phyloP scores from a whole-genome alignment of 257 asterid species.

The Solanum arcanum region DNA sequence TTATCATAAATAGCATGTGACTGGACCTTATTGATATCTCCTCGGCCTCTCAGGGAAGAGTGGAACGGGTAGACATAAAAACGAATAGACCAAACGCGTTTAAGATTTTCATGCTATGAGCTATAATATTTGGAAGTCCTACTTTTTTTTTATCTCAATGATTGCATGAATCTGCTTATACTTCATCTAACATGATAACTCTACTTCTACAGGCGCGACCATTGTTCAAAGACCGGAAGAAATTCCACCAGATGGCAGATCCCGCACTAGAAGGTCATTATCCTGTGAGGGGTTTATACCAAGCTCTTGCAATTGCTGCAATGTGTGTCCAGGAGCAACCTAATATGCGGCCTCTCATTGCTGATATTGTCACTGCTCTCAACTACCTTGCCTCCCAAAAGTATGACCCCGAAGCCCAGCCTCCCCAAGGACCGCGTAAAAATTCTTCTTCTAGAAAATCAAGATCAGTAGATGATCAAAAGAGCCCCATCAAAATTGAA shows the following conservation, averaged over 20 bases:
- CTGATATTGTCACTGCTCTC: slow-evolving; percentile 48
- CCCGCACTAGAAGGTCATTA: slow-evolving; percentile 44
- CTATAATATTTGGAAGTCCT: not conserved
- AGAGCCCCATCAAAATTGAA: not conserved
- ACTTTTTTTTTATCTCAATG: not conserved
- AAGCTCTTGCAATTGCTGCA: slow-evolving; percentile 59
- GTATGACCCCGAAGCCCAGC: slow-evolving; percentile 22
- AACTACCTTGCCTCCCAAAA: slow-evolving; percentile 47
- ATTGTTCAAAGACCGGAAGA: slow-evolving; percentile 47
- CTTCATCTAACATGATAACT: not conserved
- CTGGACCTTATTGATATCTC: not conserved
- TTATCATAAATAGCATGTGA: not conserved
- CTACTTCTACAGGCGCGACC: slow-evolving; percentile 43
- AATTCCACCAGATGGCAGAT: slow-evolving; percentile 54
- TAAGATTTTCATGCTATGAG: not conserved
- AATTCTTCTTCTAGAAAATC: slow-evolving; percentile 4
- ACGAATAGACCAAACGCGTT: not conserved
- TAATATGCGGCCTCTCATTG: slow-evolving; percentile 34
- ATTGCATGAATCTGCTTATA: not conserved
- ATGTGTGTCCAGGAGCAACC: slow-evolving; percentile 60
- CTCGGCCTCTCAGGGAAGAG: not conserved
- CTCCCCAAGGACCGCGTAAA: not conserved
- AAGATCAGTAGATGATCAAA: not conserved
- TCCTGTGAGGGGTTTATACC: slow-evolving; percentile 52
- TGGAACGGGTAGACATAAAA: not conserved